phyloP scores from a whole-genome alignment of 352 stramenopile species.

The Phytophthora macrochlamydospora region DNA sequence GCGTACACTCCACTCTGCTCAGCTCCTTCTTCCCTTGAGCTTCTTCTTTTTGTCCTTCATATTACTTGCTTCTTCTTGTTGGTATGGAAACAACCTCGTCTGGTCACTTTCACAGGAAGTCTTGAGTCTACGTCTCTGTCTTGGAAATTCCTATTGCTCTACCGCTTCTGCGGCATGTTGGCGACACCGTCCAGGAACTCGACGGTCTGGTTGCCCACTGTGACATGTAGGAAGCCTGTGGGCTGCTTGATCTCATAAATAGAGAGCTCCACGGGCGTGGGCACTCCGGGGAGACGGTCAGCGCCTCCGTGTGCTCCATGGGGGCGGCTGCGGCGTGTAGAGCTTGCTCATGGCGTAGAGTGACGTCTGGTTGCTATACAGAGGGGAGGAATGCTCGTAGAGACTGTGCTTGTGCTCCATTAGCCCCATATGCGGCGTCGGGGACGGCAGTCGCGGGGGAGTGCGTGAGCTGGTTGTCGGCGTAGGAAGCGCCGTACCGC shows the following conservation, averaged over 20 bases:
- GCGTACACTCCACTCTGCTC: too few relatives aligned
- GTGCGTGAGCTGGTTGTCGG: constrained; percentile 37
- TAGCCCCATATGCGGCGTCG: constrained; percentile 46
- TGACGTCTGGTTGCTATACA: constrained; percentile 37
- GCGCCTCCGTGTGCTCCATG: constrained; percentile 48
- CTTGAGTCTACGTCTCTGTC: not conserved
- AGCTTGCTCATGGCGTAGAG: constrained; percentile 70
- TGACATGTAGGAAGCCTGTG: constrained; percentile 82
- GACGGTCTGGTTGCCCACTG: constrained; percentile 80
- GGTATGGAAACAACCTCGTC: not conserved
- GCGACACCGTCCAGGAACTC: constrained; percentile 83
- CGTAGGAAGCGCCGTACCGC: constrained; percentile 55
- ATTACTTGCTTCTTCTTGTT: too few relatives aligned
- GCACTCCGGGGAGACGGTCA: constrained; percentile 73
- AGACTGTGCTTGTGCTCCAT: constrained; percentile 37
- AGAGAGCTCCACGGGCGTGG: constrained; percentile 77
- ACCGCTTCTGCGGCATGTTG: constrained; percentile 85
- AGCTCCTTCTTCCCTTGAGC: too few relatives aligned
- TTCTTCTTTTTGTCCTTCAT: too few relatives aligned
- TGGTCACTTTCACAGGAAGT: too few relatives aligned
- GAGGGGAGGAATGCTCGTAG: constrained; percentile 33
- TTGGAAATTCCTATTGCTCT: constrained; percentile 16
- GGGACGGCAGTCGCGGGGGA: constrained; percentile 29
- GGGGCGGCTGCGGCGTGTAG: constrained; percentile 63
- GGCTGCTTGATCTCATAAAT: constrained; percentile 89